Conservation (phyloP, 2,329 filamentous ascomycete genomes). For the Zalaria obscura region DNA sequence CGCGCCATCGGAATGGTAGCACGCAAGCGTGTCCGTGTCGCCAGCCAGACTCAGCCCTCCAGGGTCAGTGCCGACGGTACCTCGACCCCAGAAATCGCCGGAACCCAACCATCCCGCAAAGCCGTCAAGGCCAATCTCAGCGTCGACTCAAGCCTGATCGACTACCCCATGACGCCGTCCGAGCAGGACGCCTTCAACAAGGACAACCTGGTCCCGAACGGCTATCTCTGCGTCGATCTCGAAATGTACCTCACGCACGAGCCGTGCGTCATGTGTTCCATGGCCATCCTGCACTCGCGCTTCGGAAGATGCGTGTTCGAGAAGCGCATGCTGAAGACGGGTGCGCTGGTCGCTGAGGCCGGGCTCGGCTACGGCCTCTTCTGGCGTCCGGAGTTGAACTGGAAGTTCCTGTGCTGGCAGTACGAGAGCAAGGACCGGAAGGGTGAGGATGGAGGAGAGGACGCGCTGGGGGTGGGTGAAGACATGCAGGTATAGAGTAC, state of each 20-base stretch:
- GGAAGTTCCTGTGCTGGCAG: conserved; percentile 73
- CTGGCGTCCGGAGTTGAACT: conserved; percentile 65
- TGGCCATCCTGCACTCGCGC: conserved; percentile 88
- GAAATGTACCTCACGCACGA: conserved; percentile 94
- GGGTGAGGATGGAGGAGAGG: no score
- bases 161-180: conserved; percentile 52
- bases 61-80: conserved; percentile 17
- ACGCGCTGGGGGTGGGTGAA: no score
- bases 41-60: conserved; percentile 12
- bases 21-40: conserved; percentile 28
- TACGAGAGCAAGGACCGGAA: no score
- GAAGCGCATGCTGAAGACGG: conserved; percentile 63
- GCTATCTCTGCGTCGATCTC: conserved; percentile 86
- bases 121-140: conserved; percentile 3
- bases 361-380: conserved; percentile 44
- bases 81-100: conserved; percentile 12
- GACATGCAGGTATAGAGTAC: no score
- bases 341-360: conserved; percentile 64
- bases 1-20: conserved; percentile 75
- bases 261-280: conserved; percentile 90
- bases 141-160: conserved; percentile 47
- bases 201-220: conserved; percentile 55
- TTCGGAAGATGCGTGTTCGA: conserved; percentile 78
- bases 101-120: conserved; percentile 16
- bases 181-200: conserved; percentile 49